Base-by-base conservation (phyloP, 257 asterid genomes). In the Vinca minor region DNA sequence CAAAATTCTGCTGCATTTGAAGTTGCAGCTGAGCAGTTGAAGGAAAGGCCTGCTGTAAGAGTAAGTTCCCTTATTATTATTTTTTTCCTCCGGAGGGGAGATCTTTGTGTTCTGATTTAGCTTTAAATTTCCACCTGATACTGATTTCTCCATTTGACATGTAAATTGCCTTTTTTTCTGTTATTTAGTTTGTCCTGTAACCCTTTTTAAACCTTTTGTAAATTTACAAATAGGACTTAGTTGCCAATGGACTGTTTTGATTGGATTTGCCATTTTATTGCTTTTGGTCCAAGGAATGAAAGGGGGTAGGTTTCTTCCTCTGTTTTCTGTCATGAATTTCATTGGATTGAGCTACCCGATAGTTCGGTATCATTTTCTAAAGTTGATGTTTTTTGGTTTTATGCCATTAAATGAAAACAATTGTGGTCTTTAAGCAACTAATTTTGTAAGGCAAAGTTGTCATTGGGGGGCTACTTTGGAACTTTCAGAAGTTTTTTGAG, bases 1-100 rank as follows among this genome's bases (percentile, higher is more conserved):
- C 91, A 78, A 75, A 87, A 83, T 80, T 85, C 88, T 45, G 77
- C 85, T 69, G 80, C 85, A 57, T 93, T 87, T 74, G 90, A 89
- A 83, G 94, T 72, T 62, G 81, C 88, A 70, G 83, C 70, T 48
- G 74, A 83, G 77, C 71, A 70, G 68, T 83, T 93, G 21, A 86
- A 85, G 69, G 87, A 76, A 64, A 79, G 73, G 66, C 85, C 75
- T 34, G 39, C 71, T 68, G 96, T 88, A 77, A 67, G 65, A 71
- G 97, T 88, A 78, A 76, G 3, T 34, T 34, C 6, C 4, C 6
- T 6, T 34, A 34, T 34, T 34, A n/a, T n/a, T 34, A 34, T 34
- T 34, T 34, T 34, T 34, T 2, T 34, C 6, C 6, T 6, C 6
- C 3, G 3, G 3, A n/a, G n/a, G n/a, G n/a, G n/a, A n/a, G n/a